Conservation (phyloP, 345 rosid genomes). For the Aegle marmelos region DNA sequence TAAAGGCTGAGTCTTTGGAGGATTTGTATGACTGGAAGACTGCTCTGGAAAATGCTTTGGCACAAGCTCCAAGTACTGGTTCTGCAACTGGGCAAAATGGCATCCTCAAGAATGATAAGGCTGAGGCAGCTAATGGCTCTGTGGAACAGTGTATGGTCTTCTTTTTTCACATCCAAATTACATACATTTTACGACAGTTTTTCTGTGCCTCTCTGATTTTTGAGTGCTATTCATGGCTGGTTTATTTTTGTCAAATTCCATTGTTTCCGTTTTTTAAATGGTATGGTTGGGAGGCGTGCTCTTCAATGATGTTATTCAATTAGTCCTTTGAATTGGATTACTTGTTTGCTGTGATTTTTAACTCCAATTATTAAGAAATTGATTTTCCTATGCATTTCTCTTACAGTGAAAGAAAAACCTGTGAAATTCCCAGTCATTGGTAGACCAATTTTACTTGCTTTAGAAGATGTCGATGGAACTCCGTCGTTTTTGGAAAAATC, state of each 20-base stretch:
- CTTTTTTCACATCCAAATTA: background rate
- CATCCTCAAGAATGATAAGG: conserved; percentile 61
- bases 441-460: conserved; percentile 86
- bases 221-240: background rate
- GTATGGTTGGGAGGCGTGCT: background rate
- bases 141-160: conserved; percentile 39
- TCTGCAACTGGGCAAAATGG: conserved; percentile 81
- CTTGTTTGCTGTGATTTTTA: conserved; percentile 14
- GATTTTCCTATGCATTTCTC: conserved; percentile 8
- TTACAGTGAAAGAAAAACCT: conserved; percentile 62
- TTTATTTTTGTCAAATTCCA: background rate
- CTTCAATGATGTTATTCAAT: background rate
- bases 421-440: conserved; percentile 56
- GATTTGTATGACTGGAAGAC: conserved; percentile 89
- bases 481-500: conserved; percentile 99
- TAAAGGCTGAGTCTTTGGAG: conserved; percentile 83
- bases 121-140: conserved; percentile 46
- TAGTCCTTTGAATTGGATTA: background rate
- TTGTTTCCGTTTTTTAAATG: background rate
- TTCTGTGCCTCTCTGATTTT: background rate
- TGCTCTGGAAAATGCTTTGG: conserved; percentile 87
- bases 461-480: conserved; percentile 96
- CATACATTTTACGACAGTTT: background rate
- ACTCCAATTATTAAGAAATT: conserved; percentile 6
- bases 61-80: conserved; percentile 83